Base-by-base conservation (phyloP, 2,329 filamentous ascomycete species). In the Ascocoryne sarcoides region DNA sequence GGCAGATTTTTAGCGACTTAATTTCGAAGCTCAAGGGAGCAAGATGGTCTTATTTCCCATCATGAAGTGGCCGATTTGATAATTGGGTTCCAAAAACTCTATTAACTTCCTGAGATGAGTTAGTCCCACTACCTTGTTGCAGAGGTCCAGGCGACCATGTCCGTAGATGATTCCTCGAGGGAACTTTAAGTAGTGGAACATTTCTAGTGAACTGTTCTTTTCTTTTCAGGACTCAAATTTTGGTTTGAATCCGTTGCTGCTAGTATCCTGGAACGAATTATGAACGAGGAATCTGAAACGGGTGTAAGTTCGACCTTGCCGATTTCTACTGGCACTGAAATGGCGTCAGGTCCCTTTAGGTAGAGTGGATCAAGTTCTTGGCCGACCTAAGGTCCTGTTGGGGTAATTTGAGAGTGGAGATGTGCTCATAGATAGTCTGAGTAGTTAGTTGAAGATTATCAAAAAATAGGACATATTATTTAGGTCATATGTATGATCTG, bases 71-170 rank as follows among this genome's bases (percentile, higher is more conserved):
- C 59, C 61, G 36, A 73, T 63, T 51, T 68, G 69, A 14, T 55
- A 53, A 48, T 73, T 73, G 2, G 58, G 51, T 33, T 64, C 62
- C 45, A 75, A 58, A 38, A 64, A 67, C 32, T 68, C 55, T 63
- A 75, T 71, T 33, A 75, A 56, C n/a, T 60, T 58, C 19, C 61
- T 61, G 45, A 74, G 71, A 37, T 72, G 66, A 14, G 65, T 63
- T 8, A 70, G 70, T 1, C 70, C 71, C 29, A 74, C 64, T 3
- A 70, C 70, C 62, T 70, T 70, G 58, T 73, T 73, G 60, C 71
- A 74, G 2, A 75, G 63, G 49, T 75, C 71, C 58, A 75, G 65
- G 10, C 70, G 64, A 7, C 65, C 65, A 46, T 74, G 71, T 38
- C 69, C 63, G 44, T 73, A 75, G 4, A 73, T 37, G 19, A 49